Conservation (phyloP, 805 yeast species). For the Lipomyces yamanashiensis region DNA sequence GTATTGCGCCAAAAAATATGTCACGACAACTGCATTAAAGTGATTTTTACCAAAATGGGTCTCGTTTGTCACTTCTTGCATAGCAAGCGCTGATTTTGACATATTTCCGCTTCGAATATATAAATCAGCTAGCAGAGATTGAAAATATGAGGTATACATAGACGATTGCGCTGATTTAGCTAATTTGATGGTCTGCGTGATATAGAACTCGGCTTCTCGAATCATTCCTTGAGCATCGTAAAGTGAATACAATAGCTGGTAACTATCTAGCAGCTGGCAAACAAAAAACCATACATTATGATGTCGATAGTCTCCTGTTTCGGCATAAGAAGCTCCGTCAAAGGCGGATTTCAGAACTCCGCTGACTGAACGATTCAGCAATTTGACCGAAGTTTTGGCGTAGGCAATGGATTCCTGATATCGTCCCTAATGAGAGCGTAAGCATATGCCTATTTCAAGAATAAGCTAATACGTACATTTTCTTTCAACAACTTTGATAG, state of each 20-base stretch:
- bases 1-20: constrained; percentile 5
- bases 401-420: constrained; percentile 12
- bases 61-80: background rate
- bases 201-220: constrained; percentile 48
- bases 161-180: constrained; percentile 34
- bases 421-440: constrained; percentile 10
- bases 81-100: constrained; percentile 9
- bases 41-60: background rate
- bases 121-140: constrained; percentile 23
- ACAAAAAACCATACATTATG: constrained; percentile 5
- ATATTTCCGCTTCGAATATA: constrained; percentile 29
- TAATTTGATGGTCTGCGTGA: constrained; percentile 44
- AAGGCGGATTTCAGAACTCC: background rate
- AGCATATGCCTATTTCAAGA: background rate
- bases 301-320: background rate
- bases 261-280: constrained; percentile 35
- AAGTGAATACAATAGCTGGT: constrained; percentile 36
- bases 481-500: constrained; percentile 25
- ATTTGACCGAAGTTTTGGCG: constrained; percentile 23
- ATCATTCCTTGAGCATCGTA: constrained; percentile 48
- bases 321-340: background rate
- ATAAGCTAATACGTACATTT: constrained; percentile 8
- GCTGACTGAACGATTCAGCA: constrained; percentile 2
- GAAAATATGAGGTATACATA: constrained; percentile 32
- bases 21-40: background rate